These are phyloP conservation scores for Backusella liffmaniae DNA, from an alignment of 192 early-diverging fungal species.

Conservation along the genomic window DNA sequence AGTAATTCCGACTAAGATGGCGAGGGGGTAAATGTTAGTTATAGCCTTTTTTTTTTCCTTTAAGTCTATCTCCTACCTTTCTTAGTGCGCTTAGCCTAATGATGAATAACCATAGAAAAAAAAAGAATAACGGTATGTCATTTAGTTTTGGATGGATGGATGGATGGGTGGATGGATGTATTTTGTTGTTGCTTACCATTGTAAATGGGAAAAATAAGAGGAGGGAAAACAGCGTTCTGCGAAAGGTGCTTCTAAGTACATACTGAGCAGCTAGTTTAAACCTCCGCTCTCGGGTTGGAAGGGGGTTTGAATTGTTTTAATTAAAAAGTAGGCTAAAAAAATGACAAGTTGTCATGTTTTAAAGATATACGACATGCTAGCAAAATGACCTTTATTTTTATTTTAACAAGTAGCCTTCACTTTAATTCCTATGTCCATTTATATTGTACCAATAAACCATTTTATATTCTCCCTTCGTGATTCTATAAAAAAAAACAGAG, in stretches of 20 bases:
- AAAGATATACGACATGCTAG: not conserved
- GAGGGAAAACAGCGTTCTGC: constrained; percentile 2
- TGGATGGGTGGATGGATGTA: constrained; percentile 29
- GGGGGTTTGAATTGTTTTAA: not conserved
- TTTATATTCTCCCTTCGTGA: too few species aligned
- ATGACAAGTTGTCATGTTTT: not conserved
- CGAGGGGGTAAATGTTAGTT: too few species aligned
- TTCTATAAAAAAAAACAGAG: too few species aligned
- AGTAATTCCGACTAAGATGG: constrained; percentile 79
- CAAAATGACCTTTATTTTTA: not conserved
- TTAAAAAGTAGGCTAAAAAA: not conserved
- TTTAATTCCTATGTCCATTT: too few species aligned
- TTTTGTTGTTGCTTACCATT: constrained; percentile 14
- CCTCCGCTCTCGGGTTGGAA: not conserved
- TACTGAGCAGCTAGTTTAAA: not conserved
- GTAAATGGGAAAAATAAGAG: constrained; percentile 18
- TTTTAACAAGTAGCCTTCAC: not conserved
- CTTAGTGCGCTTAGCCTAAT: constrained; percentile 90
- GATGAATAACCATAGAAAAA: not conserved
- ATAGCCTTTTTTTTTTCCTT: too few species aligned
- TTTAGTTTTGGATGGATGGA: constrained; percentile 12
- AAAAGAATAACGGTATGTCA: not conserved
- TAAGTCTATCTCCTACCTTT: constrained; percentile 48
- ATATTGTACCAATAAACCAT: too few species aligned
- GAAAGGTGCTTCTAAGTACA: not conserved